Evolutionary conservation across 2,329 filamentous ascomycete genomes (phyloP), one percentile per base, ranked within the genome.

Genomic region (Fusarium hainanense): DNA sequence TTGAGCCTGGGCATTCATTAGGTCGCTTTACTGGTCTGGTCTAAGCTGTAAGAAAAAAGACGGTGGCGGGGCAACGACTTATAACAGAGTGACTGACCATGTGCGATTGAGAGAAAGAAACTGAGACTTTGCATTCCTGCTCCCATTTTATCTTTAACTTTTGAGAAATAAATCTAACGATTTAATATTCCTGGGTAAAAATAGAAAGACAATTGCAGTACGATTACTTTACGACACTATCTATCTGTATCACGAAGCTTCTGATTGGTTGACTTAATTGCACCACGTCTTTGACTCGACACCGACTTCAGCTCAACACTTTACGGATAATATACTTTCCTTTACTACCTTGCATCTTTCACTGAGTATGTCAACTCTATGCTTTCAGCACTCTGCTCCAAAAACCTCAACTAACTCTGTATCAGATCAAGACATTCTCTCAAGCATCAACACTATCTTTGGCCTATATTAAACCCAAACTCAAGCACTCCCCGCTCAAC

Each of bases 21-120:
- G 28, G 28, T 34, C 32, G 75, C 48, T 40, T 50, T 40, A 27
- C 34, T 9, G 40, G 37, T 23, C n/a, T 14, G 25, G 48, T 41
- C 32, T 27, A 51, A 51, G 49, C 32, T 41, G 14, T 27, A 41
- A 41, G 32, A 74, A 32, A 71, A 76, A 79, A 79, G 75, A 61
- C 66, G 79, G 81, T 85, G 83, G 83, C 83, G 80, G 82, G 83
- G 82, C 82, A 85, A 84, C 83, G 75, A 75, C 66, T 81, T 82
- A 82, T 82, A 82, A 77, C 66, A 66, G 58, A 54, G 62, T 44
- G 51, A 66, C 28, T 9, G 52, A 51, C 57, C 61, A 59, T 58
- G 54, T 47, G 42, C 25, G 30, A 21, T 41, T 41, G 23, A 41
- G 34, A 51, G 34, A 28, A 9, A 47, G 34, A 13, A 30, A 57